A percentile compares a stretch with the other conserved stretches of the same genome.
phyloP scores from a whole-genome alignment of 768 basidiomycete genomes.

The Tricholoma furcatifolium region DNA sequence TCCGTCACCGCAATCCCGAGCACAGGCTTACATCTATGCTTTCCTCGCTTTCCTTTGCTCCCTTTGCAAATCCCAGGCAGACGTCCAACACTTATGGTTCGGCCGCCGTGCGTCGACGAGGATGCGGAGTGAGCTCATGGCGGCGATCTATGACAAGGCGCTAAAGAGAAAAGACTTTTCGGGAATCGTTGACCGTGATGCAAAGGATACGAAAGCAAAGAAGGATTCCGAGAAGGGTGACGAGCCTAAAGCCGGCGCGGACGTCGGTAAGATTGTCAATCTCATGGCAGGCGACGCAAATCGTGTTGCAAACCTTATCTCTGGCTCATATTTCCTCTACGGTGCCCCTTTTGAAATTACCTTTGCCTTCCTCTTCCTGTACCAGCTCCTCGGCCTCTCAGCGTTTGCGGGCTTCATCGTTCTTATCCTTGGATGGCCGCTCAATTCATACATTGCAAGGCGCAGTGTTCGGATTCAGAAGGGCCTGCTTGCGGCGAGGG shows the following conservation, averaged over 20 bases:
- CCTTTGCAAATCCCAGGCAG: conserved; percentile 60
- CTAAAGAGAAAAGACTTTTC: conserved; percentile 82
- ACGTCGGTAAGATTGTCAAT: conserved; percentile 88
- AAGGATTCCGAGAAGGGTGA: conserved; percentile 39
- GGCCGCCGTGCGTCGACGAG: conserved; percentile 74
- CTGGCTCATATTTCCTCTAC: conserved; percentile 65
- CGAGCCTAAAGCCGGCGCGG: conserved; percentile 74
- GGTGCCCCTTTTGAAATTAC: conserved; percentile 78
- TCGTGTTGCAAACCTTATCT: conserved; percentile 49
- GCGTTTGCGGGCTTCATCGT: conserved; percentile 80
- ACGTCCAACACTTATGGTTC: conserved; percentile 78
- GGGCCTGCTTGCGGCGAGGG: conserved; percentile 57
- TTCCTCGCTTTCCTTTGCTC: conserved; percentile 69
- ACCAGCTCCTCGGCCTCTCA: conserved; percentile 65
- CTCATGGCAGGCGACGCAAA: conserved; percentile 83
- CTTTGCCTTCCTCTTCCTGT: conserved; percentile 72
- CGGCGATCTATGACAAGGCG: conserved; percentile 85
- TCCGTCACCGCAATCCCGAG: conserved; percentile 39
- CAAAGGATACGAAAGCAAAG: conserved; percentile 25
- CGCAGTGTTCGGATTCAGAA: conserved; percentile 62
- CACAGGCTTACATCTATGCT: conserved; percentile 76
- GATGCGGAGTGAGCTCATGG: conserved; percentile 79
- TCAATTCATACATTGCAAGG: conserved; percentile 66
- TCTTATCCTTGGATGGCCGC: conserved; percentile 62
- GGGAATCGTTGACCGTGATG: conserved; percentile 60